These are phyloP conservation scores for Triangularia setosa DNA, from an alignment of 2,329 filamentous ascomycete species.

Conservation along the genomic window DNA sequence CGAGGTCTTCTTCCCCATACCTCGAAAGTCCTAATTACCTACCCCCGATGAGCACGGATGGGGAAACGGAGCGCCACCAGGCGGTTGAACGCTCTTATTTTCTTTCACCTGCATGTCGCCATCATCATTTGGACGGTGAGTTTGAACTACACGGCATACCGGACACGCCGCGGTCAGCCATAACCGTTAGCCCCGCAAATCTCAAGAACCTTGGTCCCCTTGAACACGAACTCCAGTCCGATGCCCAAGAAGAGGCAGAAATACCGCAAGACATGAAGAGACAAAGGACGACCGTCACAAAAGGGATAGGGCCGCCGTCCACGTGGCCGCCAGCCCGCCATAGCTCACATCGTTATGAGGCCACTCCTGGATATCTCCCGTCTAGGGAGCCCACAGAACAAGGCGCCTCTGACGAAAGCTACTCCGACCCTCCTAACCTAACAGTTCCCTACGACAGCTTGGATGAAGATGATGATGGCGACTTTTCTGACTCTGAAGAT, in stretches of 20 bases:
- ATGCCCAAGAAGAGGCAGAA: background rate
- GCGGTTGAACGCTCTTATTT: slow-evolving; percentile 24
- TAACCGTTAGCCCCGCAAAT: background rate
- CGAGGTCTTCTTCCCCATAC: slow-evolving; percentile 42
- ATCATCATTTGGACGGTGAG: slow-evolving; percentile 48
- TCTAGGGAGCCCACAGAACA: background rate
- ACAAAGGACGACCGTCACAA: background rate
- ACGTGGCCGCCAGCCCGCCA: background rate
- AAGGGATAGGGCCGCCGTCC: background rate
- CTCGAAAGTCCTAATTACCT: slow-evolving; percentile 35
- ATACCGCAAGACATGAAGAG: slow-evolving; percentile 11
- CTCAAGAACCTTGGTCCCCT: background rate
- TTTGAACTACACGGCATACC: slow-evolving; percentile 32
- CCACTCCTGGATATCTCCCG: background rate
- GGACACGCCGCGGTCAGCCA: slow-evolving; percentile 13
- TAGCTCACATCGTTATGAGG: background rate
- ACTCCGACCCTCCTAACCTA: slow-evolving; percentile 29
- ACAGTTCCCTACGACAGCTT: slow-evolving; percentile 43
- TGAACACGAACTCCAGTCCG: background rate
- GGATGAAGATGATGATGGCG: slow-evolving; percentile 55
- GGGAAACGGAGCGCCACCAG: slow-evolving; percentile 31
- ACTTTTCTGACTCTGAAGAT: slow-evolving; percentile 53
- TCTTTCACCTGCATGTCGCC: slow-evolving; percentile 21
- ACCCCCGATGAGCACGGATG: slow-evolving; percentile 26
- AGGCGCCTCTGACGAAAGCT: background rate